These are phyloP conservation scores for Phytopythium delawarense DNA, from an alignment of 352 stramenopile genomes.

Conservation along the genomic window DNA sequence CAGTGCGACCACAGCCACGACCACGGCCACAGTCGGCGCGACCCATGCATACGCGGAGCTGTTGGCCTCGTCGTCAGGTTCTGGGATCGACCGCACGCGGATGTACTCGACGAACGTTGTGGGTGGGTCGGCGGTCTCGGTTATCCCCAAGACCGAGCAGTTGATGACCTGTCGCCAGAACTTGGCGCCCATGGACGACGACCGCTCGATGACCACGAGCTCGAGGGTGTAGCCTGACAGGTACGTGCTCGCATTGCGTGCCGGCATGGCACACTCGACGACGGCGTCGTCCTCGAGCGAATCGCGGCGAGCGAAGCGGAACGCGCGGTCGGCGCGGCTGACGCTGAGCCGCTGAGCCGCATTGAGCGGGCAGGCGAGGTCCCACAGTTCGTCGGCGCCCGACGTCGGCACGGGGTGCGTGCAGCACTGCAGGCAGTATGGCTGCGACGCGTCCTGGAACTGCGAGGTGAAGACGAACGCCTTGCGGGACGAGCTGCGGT, in stretches of 20 bases:
- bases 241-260: slow-evolving; percentile 43
- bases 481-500: slow-evolving; percentile 49
- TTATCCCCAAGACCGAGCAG: slow-evolving; percentile 47
- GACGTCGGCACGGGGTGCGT: slow-evolving; percentile 50
- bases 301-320: slow-evolving; percentile 55
- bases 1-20: slow-evolving; percentile 11
- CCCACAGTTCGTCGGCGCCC: slow-evolving; percentile 72
- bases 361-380: slow-evolving; percentile 68
- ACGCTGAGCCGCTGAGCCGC: slow-evolving; percentile 62
- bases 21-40: slow-evolving; percentile 17
- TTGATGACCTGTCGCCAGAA: slow-evolving; percentile 74
- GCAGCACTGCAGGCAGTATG: slow-evolving; percentile 74
- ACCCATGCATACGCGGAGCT: slow-evolving; percentile 30
- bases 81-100: slow-evolving; percentile 50
- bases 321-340: slow-evolving; percentile 45
- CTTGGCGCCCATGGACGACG: slow-evolving; percentile 30
- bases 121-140: slow-evolving; percentile 35
- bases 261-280: slow-evolving; percentile 55
- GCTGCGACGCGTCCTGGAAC: slow-evolving; percentile 45
- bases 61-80: slow-evolving; percentile 12
- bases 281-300: slow-evolving; percentile 46
- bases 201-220: slow-evolving; percentile 53
- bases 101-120: slow-evolving; percentile 50
- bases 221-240: slow-evolving; percentile 51
- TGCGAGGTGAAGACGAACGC: slow-evolving; percentile 51